Evolutionary conservation across 202 grass and related monocot species (phyloP).

Genomic region (Panicum virgatum): DNA sequence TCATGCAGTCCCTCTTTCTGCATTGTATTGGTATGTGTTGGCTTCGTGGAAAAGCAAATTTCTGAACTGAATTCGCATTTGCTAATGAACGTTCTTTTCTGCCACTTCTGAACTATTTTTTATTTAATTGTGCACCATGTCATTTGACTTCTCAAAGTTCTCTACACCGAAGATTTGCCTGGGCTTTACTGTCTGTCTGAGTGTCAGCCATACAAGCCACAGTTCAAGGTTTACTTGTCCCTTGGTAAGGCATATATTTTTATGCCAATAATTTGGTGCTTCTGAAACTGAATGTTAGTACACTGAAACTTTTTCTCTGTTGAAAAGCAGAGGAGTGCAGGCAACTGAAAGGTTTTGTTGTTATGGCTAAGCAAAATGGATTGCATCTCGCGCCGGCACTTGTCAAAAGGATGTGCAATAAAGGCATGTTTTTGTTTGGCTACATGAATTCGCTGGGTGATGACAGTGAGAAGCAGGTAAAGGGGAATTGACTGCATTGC

Average conservation of each 20-base stretch:
- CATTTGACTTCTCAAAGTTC: slow-evolving; percentile 61
- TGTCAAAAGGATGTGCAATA: slow-evolving; percentile 80
- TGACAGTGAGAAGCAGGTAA: slow-evolving; percentile 47
- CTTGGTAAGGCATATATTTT: slow-evolving; percentile 46
- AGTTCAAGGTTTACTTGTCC: slow-evolving; percentile 84
- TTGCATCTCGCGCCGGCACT: slow-evolving; percentile 47
- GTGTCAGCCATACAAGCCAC: slow-evolving; percentile 76
- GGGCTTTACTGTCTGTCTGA: slow-evolving; percentile 88
- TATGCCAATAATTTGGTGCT: not conserved
- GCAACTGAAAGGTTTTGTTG: slow-evolving; percentile 61
- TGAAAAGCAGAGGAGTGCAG: slow-evolving; percentile 64
- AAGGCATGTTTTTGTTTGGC: slow-evolving; percentile 72
- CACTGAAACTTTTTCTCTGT: slow-evolving; percentile 6
- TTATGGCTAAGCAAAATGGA: slow-evolving; percentile 60
- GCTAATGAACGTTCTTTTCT: not conserved
- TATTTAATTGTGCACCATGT: slow-evolving; percentile 50
- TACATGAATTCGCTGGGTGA: slow-evolving; percentile 74
- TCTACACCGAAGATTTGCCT: slow-evolving; percentile 64
- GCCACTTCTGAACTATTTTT: slow-evolving; percentile 12
- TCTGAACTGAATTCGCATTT: not conserved
- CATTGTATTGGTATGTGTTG: slow-evolving; percentile 63
- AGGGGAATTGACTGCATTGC: slow-evolving; percentile 60
- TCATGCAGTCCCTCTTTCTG: slow-evolving; percentile 87
- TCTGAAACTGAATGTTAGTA: slow-evolving; percentile 3
- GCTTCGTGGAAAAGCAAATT: not conserved